These are phyloP conservation scores for Aureobasidium sp. DNA, from an alignment of 2,329 filamentous ascomycete species.

Conservation along the genomic window DNA sequence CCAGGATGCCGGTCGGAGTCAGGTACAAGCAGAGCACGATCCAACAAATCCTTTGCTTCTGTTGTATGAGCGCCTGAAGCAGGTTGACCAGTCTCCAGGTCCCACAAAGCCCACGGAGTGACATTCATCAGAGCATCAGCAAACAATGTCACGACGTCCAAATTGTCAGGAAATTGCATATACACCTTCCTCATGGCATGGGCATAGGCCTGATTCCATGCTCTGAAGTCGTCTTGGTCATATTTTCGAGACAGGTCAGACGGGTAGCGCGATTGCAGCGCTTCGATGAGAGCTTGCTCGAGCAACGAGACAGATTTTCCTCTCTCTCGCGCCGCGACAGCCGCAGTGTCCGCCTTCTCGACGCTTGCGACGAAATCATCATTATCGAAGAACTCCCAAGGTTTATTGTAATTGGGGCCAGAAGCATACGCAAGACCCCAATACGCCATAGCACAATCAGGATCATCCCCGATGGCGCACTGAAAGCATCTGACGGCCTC, in stretches of 20 bases:
- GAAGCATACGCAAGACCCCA: conserved; percentile 66
- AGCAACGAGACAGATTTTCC: conserved; percentile 37
- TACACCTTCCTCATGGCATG: conserved; percentile 55
- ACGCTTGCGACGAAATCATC: conserved; percentile 51
- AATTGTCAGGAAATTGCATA: conserved; percentile 45
- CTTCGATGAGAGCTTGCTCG: conserved; percentile 58
- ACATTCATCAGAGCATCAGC: conserved; percentile 61
- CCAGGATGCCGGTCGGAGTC: conserved; percentile 56
- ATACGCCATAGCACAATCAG: conserved; percentile 54
- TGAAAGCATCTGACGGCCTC: conserved; percentile 61
- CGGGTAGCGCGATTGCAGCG: conserved; percentile 57
- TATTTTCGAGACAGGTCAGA: background rate
- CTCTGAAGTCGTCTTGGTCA: conserved; percentile 22
- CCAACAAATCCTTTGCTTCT: conserved; percentile 53
- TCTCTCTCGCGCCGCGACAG: conserved; percentile 38
- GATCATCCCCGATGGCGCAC: conserved; percentile 49
- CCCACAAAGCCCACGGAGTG: conserved; percentile 60
- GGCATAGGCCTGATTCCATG: conserved; percentile 56
- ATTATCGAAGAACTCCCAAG: conserved; percentile 64
- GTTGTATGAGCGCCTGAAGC: conserved; percentile 49
- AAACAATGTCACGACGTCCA: conserved; percentile 58
- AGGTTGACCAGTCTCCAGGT: conserved; percentile 52
- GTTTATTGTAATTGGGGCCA: conserved; percentile 74
- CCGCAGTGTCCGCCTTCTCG: conserved; percentile 41
- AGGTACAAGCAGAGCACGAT: conserved; percentile 47